Base-by-base conservation (phyloP, 129 eudicot genomes). In the Artemisia argyi region DNA sequence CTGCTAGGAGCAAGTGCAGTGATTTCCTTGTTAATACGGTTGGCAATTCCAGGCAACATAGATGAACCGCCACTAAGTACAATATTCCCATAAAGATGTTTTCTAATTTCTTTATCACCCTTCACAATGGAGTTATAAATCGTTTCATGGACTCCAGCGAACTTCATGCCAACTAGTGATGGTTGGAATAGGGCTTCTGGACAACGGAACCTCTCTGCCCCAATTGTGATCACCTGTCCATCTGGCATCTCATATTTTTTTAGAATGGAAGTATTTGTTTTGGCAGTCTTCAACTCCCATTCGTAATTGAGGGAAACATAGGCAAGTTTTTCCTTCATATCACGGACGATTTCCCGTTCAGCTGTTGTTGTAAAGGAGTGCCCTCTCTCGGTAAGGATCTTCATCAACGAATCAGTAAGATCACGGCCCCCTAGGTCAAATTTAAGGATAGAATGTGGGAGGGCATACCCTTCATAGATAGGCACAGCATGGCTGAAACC, bases 281-380 rank as follows among this genome's bases (percentile, higher is more conserved):
- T 82, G 4, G 90, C 77, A 44, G 87, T 85, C 26, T 85, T 84
- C 39, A 85, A 80, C 80, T 85, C 91, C 58, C 83, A 87, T 73
- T 85, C 91, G 15, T 68, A 85, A 83, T 85, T 87, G 7, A 85
- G 84, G 14, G 91, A 88, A 5, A 86, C 86, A 16, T 86, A 86
- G 2, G 91, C 91, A 66, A 86, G 88, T 66, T 86, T 78, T 24
- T 86, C 91, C 82, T 86, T 86, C 71, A 86, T 77, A 42, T 86
- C 91, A 77, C 91, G 87, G 9, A 86, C 91, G 78, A 86, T 86
- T 83, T 86, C 91, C 80, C 92, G 86, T 58, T 86, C 92, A 6
- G 88, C 92, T 17, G 88, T 81, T 69, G 92, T 83, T 75, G 92
- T 86, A 78, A 83, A 86, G 86, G 84, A 83, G 81, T 86, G 81